Evolutionary conservation across 805 yeast genomes (phyloP), one percentile per base, ranked within the genome.

Genomic region (Saccharomycopsis fermentans): DNA sequence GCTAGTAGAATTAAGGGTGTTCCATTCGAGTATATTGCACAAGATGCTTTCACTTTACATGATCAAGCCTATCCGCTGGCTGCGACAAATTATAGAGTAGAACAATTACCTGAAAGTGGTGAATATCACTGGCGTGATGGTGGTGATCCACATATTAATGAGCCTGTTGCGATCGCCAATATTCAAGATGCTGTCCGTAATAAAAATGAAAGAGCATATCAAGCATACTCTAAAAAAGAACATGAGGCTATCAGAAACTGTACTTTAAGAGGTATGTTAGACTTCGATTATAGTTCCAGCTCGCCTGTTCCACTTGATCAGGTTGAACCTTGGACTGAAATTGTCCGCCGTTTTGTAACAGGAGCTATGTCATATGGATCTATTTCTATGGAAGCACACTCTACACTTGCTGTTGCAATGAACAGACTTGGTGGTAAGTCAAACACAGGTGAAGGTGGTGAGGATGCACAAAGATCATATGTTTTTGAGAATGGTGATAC

Each of bases 361-460:
- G 99, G 99, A 76, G 99, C 99, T 56, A 92, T 92, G 99, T 91
- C 97, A 1, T 92, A 94, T 69, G 99, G 99, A 69, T 92, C 98
- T 54, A 92, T 92, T 69, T 92, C 98, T 4, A 87, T 91, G 96
- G 99, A 92, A 74, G 91, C 97, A 1, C 99, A 92, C 74, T 90
- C 97, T 3, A 92, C 99, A 11, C 77, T 92, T 66, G 99, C 99
- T 14, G 96, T 92, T 58, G 99, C 99, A 53, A 92, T 92, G 99
- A 92, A 92, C 77, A 80, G 98, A 71, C 79, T 92, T 63, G 98
- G 98, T 57, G 99, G 97, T 65, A 94, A 91, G 74, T 90, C 97
- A 54, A 92, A 92, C 73, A 91, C 98, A 62, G 99, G 99, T 77
- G 99, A 92, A 78, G 99, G 99, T 78, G 99, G 99, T 78, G 99